Conservation (phyloP, 169 alveolate species). For the Perkinsus olseni region DNA sequence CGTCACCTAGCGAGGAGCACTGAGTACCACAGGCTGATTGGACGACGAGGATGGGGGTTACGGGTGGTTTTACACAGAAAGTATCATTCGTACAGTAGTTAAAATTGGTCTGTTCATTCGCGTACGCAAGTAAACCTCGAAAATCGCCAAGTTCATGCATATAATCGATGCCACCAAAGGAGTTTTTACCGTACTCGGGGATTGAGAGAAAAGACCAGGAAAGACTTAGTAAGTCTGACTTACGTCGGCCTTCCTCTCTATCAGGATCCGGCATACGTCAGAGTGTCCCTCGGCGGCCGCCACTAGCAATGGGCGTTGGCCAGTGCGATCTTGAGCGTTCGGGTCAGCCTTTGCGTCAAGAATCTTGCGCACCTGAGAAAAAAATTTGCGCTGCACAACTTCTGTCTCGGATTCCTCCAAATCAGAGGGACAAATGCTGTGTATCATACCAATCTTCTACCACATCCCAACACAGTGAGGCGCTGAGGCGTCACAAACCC, state of each 20-base stretch:
- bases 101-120: too few species aligned
- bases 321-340: neutral
- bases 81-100: too few species aligned
- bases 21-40: neutral
- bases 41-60: too few species aligned
- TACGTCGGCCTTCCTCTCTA: neutral
- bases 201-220: too few species aligned
- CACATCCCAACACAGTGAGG: neutral
- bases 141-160: too few species aligned
- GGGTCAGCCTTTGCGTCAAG: neutral
- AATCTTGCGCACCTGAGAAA: neutral
- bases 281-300: neutral
- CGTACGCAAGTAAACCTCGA: too few species aligned
- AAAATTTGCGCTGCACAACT: neutral
- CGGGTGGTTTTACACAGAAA: too few species aligned
- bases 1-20: neutral
- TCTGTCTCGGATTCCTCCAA: neutral
- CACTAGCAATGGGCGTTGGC: neutral
- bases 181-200: too few species aligned
- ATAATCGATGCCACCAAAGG: too few species aligned
- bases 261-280: neutral
- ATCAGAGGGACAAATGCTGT: neutral
- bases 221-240: neutral
- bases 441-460: neutral
- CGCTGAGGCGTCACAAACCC: neutral